Base-by-base conservation (phyloP, 1,139 yeast genomes). In the Debaryomyces nepalensis region DNA sequence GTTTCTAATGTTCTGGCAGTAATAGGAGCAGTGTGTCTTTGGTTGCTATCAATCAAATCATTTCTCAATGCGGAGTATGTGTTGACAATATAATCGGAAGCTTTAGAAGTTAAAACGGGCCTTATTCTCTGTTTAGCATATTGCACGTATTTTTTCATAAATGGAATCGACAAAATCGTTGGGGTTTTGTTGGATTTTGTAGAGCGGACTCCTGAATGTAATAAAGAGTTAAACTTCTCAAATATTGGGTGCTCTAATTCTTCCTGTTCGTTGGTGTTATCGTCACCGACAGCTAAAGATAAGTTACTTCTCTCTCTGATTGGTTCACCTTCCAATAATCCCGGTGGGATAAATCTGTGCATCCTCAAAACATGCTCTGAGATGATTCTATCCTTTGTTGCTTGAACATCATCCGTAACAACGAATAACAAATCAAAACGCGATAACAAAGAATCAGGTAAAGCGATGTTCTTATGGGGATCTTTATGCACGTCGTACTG, bases 1-100 rank as follows among this genome's bases (percentile, higher is more conserved):
- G 99, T 93, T 68, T 93, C 99, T 54, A 93, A 74, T 3, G 99
- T 95, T 82, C 99, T 88, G 16, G 99, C 97, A 2, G 99, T 93
- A 52, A 95, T 89, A 29, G 99, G 99, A 1, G 96, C 87, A 3
- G 97, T 90, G 53, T 87, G 82, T 46, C 93, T 79, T 59, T 84
- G 87, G 54, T 83, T 84, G 49, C 74, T 77, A 37, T 81, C 85
- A 41, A 82, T 72, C 42, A 82, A 81, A 54, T 91, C 96, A 59
- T 90, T 90, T 69, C 99, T 79, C 52, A 93, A 75, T 9, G 84
- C 81, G 1, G 96, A 75, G 60, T 93, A 93, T 5, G 87, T 81
- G 40, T 77, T 77, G 19, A 90, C 95, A 56, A 93, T 90, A 58
- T 86, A 80, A 43, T 84, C 88, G 10, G 91, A 80, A 0, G 99